Evolutionary conservation across 805 yeast species (phyloP).

Genomic region (Metschnikowia gelsemii): DNA sequence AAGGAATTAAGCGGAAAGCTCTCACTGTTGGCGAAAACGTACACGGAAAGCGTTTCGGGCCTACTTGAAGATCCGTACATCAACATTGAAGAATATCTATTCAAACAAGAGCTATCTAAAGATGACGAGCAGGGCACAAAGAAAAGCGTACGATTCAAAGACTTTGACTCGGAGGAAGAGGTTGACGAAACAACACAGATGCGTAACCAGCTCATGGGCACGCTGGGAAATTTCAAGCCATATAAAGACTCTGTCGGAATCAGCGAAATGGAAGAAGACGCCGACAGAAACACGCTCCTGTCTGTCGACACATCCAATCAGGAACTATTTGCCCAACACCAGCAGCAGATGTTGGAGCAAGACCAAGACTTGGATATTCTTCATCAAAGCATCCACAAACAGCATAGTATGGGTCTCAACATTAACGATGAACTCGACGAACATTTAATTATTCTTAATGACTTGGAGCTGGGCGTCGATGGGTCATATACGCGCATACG

Average conservation of each 20-base stretch:
- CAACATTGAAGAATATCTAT: constrained; percentile 33
- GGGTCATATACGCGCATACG: constrained; percentile 30
- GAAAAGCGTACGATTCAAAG: constrained; percentile 41
- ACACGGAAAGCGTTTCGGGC: constrained; percentile 19
- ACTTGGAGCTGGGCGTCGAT: constrained; percentile 44
- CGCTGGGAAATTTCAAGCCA: constrained; percentile 31
- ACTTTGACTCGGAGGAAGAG: constrained; percentile 24
- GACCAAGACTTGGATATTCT: constrained; percentile 36
- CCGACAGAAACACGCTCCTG: constrained; percentile 20
- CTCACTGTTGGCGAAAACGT: constrained; percentile 13
- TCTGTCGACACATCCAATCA: constrained; percentile 35
- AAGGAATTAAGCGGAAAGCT: constrained; percentile 7
- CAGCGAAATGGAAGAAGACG: constrained; percentile 21
- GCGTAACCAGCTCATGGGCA: constrained; percentile 37
- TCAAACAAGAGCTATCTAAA: constrained; percentile 8
- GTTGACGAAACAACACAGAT: constrained; percentile 23
- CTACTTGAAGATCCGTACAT: constrained; percentile 29
- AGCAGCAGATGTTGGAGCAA: constrained; percentile 40
- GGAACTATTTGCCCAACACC: constrained; percentile 43
- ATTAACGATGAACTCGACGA: constrained; percentile 43
- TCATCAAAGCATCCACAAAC: constrained; percentile 35
- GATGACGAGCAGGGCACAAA: constrained; percentile 16
- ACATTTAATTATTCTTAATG: constrained; percentile 41
- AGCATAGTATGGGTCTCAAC: constrained; percentile 39
- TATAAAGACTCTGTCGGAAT: constrained; percentile 28